Percentiles rank a stretch among this genome's conserved stretches.
Conservation (phyloP, 2,329 filamentous ascomycete species). For the Hymenoscyphus occultus region DNA sequence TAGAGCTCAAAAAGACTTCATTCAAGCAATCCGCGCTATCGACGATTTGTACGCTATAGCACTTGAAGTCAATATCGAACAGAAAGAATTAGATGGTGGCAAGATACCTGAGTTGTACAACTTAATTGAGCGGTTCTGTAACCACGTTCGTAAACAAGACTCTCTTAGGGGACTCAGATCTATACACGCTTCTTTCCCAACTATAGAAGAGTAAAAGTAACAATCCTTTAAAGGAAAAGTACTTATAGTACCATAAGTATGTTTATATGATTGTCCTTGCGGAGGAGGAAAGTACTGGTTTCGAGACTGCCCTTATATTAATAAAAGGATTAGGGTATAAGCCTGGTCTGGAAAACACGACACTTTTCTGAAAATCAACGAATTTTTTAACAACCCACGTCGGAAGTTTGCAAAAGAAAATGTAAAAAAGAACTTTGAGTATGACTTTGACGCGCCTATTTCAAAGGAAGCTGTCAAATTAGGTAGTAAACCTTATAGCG, state of each 20-base stretch:
- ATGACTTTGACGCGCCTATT: background rate
- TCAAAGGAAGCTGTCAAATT: background rate
- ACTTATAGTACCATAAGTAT: background rate
- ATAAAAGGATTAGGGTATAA: background rate
- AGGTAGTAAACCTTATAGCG: background rate
- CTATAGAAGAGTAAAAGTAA: background rate
- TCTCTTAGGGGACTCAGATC: background rate
- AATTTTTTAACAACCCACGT: background rate
- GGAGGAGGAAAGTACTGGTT: background rate
- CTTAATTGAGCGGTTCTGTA: background rate
- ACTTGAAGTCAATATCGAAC: background rate
- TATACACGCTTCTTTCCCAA: background rate
- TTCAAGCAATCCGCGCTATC: background rate
- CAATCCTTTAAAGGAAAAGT: background rate
- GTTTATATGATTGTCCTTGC: background rate
- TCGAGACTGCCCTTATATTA: background rate
- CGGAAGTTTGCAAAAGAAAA: too few species aligned
- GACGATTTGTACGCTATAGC: background rate
- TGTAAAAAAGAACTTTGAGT: background rate
- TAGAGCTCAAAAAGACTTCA: background rate
- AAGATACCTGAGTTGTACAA: background rate
- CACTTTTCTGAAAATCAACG: background rate
- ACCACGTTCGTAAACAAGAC: background rate
- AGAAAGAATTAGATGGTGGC: background rate
- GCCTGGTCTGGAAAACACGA: background rate